Evolutionary conservation across 257 asterid species (phyloP).

Genomic region (Solanum ossicruentum): DNA sequence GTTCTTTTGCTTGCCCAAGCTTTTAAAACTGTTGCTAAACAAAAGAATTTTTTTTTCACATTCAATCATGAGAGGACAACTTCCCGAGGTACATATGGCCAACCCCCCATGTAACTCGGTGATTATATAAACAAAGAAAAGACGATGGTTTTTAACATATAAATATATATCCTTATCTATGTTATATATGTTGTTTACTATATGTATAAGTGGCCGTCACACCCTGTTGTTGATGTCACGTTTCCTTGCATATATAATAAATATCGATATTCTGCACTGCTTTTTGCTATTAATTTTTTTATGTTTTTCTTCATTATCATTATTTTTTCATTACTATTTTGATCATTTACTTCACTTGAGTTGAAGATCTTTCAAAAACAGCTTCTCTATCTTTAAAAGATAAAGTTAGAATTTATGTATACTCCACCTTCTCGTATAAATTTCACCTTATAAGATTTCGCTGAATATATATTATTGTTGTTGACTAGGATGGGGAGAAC

Average conservation of each 20-base stretch:
- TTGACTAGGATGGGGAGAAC: not conserved
- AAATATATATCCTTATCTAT: no score
- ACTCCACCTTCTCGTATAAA: not conserved
- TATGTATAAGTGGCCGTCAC: not conserved
- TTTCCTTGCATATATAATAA: not conserved
- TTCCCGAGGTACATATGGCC: no score
- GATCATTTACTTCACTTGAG: not conserved
- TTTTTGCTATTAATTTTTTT: not conserved
- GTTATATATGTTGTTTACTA: not conserved
- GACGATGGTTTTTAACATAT: no score
- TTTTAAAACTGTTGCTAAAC: no score
- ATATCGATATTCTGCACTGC: not conserved
- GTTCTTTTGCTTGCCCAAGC: no score
- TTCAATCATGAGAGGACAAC: no score
- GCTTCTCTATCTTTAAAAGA: not conserved
- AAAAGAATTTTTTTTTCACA: no score
- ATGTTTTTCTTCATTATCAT: not conserved
- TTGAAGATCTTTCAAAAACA: not conserved
- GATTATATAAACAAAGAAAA: no score
- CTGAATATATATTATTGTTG: not conserved
- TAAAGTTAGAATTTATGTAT: not conserved
- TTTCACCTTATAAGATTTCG: not conserved
- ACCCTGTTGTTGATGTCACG: not conserved
- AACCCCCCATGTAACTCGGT: no score
- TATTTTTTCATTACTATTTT: not conserved